A percentile compares a stretch with the other conserved stretches of the same genome.
Evolutionary conservation across 192 early-diverging fungal species (phyloP).

Genomic region (Geranomyces michiganensis): DNA sequence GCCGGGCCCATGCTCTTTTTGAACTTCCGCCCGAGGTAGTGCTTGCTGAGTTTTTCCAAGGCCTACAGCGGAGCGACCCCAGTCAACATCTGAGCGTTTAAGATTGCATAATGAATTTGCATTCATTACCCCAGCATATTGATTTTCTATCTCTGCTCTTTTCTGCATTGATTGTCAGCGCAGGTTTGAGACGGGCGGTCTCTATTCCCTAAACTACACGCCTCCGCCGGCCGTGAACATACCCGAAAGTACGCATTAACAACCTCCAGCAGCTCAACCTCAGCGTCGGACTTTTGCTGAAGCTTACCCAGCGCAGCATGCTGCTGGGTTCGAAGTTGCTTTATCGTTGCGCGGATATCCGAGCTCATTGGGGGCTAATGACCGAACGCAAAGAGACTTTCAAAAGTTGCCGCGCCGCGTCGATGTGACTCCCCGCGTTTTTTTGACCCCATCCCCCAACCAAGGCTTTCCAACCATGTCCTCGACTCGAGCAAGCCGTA

Average conservation of each 20-base stretch:
- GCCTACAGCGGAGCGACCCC: not conserved
- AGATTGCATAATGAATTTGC: not conserved
- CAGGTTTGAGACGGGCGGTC: not conserved
- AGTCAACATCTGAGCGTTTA: not conserved
- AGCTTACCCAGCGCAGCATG: conserved; percentile 31
- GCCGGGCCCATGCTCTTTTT: conserved; percentile 5
- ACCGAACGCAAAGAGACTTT: too few relatives aligned
- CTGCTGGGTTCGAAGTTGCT: conserved; percentile 27
- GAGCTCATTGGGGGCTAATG: conserved; percentile 3
- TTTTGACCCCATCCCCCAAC: too few relatives aligned
- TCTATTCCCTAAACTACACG: not conserved
- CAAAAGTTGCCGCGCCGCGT: too few relatives aligned
- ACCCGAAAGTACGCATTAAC: conserved; percentile 42
- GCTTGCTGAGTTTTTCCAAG: conserved; percentile 45
- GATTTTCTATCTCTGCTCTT: conserved; percentile 45
- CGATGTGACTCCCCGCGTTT: too few relatives aligned
- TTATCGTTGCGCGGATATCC: conserved; percentile 16
- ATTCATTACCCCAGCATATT: conserved; percentile 30
- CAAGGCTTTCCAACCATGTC: not conserved
- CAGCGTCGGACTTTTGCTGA: conserved; percentile 38
- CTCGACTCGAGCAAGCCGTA: conserved; percentile 4
- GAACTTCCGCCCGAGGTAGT: conserved; percentile 26
- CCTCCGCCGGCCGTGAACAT: not conserved
- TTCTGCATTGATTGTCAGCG: conserved; percentile 19
- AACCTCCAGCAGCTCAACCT: conserved; percentile 46